Base-by-base conservation (phyloP, 23 red algal species). In the Porphyridium purpureum region DNA sequence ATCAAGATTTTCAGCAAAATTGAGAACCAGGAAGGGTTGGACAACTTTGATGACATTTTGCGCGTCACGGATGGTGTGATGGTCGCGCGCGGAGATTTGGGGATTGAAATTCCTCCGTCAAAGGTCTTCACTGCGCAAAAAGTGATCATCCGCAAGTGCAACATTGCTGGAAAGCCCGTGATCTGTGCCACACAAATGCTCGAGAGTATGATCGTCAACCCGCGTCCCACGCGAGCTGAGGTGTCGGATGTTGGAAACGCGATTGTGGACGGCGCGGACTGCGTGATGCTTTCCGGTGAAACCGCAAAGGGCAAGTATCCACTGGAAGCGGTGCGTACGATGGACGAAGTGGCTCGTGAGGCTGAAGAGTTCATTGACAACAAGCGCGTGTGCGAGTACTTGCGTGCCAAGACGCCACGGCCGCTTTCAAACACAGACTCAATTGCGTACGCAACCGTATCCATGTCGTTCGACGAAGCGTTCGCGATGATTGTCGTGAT, bases 1-100 rank as follows among this genome's bases (percentile, higher is more conserved):
- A 81, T 92, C 51, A 92, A 92, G 66, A 95, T 95, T 32, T 80
- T 95, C 50, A 82, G 73, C 24, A 95, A 95, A 52, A 95, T 95
- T 58, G 88, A 95, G 79, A 95, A 83, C 59, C 72, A 84, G 33
- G 73, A 95, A 54, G 88, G 88, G 24, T 51, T 84, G 47, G 27
- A 80, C 28, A 81, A 84, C 50, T 68, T 95, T 51, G 72, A 78
- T 34, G 72, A 50, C 2, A 78, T 95, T 31, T 24, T 95, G 29
- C 70, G 80, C 4, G 78, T 44, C 11, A 82, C 76, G 24, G 88
- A 95, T 57, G 88, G 64, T 14, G 70, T 95, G 28, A 95, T 95
- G 88, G 88, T 95, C 49, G 88, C 88, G 8, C 73, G 88, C 41
- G 88, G 88, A 14, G 88, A 95, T 67, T 44, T 95, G 8, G 88